Percentiles rank a stretch among this genome's conserved stretches.
These are phyloP conservation scores for Hypoxylon sp. DNA, from an alignment of 2,329 filamentous ascomycete genomes.

Conservation along the genomic window DNA sequence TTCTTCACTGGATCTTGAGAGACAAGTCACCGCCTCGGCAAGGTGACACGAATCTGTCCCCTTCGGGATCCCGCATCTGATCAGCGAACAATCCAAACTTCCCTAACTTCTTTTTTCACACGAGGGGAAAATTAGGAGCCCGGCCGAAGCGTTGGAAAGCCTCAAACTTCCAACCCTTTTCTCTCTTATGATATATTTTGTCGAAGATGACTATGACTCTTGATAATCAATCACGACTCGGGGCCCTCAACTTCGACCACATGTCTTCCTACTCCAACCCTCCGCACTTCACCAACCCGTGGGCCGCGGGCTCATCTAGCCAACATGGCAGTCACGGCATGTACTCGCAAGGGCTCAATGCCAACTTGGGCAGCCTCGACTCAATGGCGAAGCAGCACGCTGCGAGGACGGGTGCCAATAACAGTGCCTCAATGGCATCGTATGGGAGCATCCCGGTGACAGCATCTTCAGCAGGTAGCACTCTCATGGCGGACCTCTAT, in stretches of 20 bases:
- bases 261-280: conserved; percentile 77
- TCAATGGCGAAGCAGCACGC: conserved; percentile 71
- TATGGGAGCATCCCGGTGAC: conserved; percentile 81
- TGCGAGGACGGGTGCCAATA: conserved; percentile 71
- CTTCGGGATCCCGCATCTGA: conserved; percentile 66
- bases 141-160: conserved; percentile 48
- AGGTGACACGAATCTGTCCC: conserved; percentile 62
- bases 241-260: conserved; percentile 83
- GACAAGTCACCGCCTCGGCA: conserved; percentile 54
- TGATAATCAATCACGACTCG: conserved; percentile 89
- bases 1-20: conserved; percentile 55
- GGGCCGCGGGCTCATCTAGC: conserved; percentile 74
- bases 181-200: conserved; percentile 45
- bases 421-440: conserved; percentile 75
- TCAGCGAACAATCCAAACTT: conserved; percentile 61
- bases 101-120: conserved; percentile 39
- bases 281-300: conserved; percentile 92
- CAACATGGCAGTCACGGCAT: conserved; percentile 71
- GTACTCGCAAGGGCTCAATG: conserved; percentile 73
- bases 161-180: conserved; percentile 45
- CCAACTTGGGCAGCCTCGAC: conserved; percentile 70
- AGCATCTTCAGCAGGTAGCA: conserved; percentile 80
- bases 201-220: conserved; percentile 93
- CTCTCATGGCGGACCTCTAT: conserved; percentile 71
- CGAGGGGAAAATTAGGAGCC: conserved; percentile 36